Evolutionary conservation across 805 yeast species (phyloP).

Genomic region (Candida oleophila): DNA sequence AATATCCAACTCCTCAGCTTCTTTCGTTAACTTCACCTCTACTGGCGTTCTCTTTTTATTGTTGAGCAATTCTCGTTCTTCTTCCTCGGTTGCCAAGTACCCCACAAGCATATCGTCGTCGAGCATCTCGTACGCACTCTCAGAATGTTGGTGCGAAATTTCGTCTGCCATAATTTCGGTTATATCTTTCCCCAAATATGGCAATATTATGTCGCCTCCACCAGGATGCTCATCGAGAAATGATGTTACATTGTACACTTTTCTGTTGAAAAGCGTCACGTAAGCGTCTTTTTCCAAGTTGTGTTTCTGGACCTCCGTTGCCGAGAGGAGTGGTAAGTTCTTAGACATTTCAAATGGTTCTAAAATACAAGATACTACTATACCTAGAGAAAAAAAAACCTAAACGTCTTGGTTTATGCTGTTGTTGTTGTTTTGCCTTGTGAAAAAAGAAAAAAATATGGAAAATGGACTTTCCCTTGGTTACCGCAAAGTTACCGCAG

Average conservation of each 20-base stretch:
- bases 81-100: conserved; percentile 76
- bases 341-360: conserved; percentile 11
- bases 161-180: conserved; percentile 78
- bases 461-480: too few relatives aligned
- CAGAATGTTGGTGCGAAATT: conserved; percentile 75
- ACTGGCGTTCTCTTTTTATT: conserved; percentile 59
- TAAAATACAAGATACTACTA: neutral
- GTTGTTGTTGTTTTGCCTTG: too few relatives aligned
- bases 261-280: conserved; percentile 79
- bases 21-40: conserved; percentile 45
- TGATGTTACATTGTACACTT: conserved; percentile 78
- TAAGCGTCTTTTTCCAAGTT: conserved; percentile 58
- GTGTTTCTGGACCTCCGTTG: conserved; percentile 53
- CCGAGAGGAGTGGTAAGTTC: conserved; percentile 61
- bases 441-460: too few relatives aligned
- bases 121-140: conserved; percentile 80
- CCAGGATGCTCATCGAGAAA: conserved; percentile 75
- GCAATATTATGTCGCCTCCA: conserved; percentile 57
- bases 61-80: conserved; percentile 66
- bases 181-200: conserved; percentile 58
- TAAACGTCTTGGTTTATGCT: too few relatives aligned
- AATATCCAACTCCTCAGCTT: conserved; percentile 25
- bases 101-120: conserved; percentile 81
- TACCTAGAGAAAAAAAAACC: neutral
- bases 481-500: neutral